These are phyloP conservation scores for Fusarium praegraminearum DNA, from an alignment of 2,329 filamentous ascomycete species.

Conservation along the genomic window DNA sequence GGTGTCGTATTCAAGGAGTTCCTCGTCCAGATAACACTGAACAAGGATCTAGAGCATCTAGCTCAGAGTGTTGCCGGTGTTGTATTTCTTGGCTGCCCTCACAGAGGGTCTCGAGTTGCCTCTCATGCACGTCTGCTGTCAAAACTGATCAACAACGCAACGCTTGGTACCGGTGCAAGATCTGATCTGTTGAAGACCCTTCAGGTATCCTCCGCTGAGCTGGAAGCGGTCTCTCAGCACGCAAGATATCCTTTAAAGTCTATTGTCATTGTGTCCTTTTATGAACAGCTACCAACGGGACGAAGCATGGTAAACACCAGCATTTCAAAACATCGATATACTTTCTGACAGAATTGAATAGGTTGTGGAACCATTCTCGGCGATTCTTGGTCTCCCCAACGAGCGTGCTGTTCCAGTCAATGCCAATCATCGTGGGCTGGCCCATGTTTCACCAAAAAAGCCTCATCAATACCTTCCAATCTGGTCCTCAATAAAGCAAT, in stretches of 20 bases:
- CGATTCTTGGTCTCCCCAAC: neutral
- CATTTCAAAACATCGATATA: accelerated
- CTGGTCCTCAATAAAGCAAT: neutral
- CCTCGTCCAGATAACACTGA: neutral
- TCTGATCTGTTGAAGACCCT: neutral
- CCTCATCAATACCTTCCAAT: neutral
- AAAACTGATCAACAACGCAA: neutral
- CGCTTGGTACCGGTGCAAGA: neutral
- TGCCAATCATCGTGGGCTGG: neutral
- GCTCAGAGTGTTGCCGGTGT: neutral
- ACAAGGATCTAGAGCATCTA: neutral
- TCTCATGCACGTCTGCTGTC: neutral
- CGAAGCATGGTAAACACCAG: neutral
- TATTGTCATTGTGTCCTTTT: neutral
- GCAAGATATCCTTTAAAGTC: neutral
- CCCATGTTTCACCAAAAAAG: neutral
- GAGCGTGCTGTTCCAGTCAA: neutral
- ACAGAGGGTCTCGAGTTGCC: neutral
- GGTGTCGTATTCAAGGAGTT: neutral
- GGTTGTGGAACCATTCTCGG: neutral
- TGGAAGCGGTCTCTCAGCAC: neutral
- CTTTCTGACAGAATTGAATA: neutral
- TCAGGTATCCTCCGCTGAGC: neutral
- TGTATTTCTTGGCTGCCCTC: neutral
- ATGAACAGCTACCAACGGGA: neutral